These are phyloP conservation scores for Wallacemonas sp. DNA, from an alignment of 208 protist species.

Conservation along the genomic window DNA sequence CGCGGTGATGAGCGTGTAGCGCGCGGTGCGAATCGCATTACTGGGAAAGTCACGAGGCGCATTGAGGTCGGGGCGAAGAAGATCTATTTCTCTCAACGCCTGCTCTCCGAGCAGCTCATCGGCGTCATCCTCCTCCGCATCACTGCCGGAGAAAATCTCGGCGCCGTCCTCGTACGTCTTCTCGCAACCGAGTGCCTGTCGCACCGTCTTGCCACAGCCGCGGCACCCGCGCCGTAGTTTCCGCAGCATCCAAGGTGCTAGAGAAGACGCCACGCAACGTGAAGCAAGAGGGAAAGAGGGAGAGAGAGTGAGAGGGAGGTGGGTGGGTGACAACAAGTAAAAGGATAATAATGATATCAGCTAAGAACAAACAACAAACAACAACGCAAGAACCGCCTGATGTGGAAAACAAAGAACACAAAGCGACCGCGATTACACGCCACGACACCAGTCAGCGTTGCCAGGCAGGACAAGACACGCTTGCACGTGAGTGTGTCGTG, in stretches of 20 bases:
- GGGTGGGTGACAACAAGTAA: too few relatives aligned
- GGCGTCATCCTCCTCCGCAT: conserved; percentile 7
- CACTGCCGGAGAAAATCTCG: conserved; percentile 9
- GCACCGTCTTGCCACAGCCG: background rate
- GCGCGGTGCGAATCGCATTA: conserved; percentile 68
- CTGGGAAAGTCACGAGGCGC: conserved; percentile 31
- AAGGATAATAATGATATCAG: too few relatives aligned
- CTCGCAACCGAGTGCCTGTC: conserved; percentile 8
- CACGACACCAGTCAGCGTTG: too few relatives aligned
- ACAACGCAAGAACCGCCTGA: too few relatives aligned
- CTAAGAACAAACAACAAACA: background rate
- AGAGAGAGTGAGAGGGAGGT: too few relatives aligned
- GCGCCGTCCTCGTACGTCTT: conserved; percentile 19
- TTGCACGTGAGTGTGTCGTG: background rate
- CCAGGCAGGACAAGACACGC: too few relatives aligned
- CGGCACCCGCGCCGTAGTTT: background rate
- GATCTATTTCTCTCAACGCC: conserved; percentile 44
- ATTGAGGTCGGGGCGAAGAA: conserved; percentile 56
- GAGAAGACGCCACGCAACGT: background rate
- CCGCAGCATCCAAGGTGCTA: background rate
- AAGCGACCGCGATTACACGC: conserved; percentile 1
- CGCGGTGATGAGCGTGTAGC: conserved; percentile 55
- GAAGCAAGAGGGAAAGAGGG: background rate
- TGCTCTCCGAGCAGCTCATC: background rate
- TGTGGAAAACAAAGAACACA: background rate